Evolutionary conservation across 2,329 filamentous ascomycete genomes (phyloP).

Genomic region (Cordyceps pruinosa): DNA sequence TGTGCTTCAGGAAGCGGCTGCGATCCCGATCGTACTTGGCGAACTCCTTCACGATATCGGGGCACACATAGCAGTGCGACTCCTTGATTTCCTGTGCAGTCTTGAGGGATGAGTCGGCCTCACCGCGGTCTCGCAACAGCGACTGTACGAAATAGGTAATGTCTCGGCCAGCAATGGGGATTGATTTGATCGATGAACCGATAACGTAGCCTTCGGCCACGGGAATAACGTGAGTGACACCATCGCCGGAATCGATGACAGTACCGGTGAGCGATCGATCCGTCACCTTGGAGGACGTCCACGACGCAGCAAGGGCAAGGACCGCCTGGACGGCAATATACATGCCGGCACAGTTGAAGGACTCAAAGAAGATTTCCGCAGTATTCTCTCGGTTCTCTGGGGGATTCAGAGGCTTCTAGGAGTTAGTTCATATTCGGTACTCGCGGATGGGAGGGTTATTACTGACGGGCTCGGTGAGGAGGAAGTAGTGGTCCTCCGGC

Average conservation of each 20-base stretch:
- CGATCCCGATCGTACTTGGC: constrained; percentile 88
- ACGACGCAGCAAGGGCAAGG: constrained; percentile 89
- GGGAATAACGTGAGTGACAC: constrained; percentile 97
- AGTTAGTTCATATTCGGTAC: constrained; percentile 13
- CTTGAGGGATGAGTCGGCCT: constrained; percentile 94
- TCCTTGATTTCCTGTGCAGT: constrained; percentile 98
- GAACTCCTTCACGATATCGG: constrained; percentile 98
- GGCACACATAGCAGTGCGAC: constrained; percentile 96
- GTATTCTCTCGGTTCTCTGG: constrained; percentile 99
- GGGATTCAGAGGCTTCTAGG: constrained; percentile 77
- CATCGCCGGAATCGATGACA: constrained; percentile 96
- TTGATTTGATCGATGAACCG: constrained; percentile 97
- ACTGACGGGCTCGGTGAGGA: constrained; percentile 89
- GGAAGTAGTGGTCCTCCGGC: constrained; percentile 97
- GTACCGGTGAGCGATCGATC: constrained; percentile 94
- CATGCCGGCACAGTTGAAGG: constrained; percentile 97
- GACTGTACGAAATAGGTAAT: constrained; percentile 99
- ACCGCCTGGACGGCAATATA: constrained; percentile 99
- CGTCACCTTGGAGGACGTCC: constrained; percentile 97
- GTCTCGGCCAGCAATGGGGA: constrained; percentile 94
- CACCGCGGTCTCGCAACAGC: constrained; percentile 87
- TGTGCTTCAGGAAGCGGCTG: constrained; percentile 84
- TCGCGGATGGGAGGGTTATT: constrained; percentile 8
- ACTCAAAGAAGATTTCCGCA: constrained; percentile 99
- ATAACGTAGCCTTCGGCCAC: constrained; percentile 99